Base-by-base conservation (phyloP, 495 filamentous ascomycete species). In the Cercophora samala region DNA sequence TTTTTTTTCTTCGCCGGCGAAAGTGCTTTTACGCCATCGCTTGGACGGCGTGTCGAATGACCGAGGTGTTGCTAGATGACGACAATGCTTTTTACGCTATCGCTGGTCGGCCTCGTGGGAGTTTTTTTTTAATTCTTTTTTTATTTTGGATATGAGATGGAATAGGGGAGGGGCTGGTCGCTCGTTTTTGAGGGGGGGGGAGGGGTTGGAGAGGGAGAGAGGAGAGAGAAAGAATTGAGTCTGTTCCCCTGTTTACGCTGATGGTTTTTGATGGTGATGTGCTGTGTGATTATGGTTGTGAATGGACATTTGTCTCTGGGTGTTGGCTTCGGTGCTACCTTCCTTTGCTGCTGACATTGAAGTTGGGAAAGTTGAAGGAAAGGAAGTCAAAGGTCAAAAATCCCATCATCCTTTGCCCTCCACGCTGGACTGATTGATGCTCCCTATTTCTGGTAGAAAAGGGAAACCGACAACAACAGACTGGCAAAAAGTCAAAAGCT, bases 81-180 rank as follows among this genome's bases (percentile, higher is more conserved):
- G 60, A 62, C 60, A 62, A 62, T 62, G 60, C 60, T 60, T 62
- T 37, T 22, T 62, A 46, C 60, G 60, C 60, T 62, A 62, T 62
- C 60, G 60, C 46, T 25, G n/a, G 60, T 24, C 60, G 60, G 60
- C 32, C 60, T 62, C 60, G 60, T 62, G 60, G 60, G 60, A 25
- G 60, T 62, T 62, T 62, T 37, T 62, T 32, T 61, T 61, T 54
- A 17, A 18, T 54, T 21, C 15, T 4, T 17, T 17, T 54, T 4
- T 4, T 4, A 21, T 54, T 4, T 22, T 56, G 19, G 53, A 46
- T 46, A 46, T 46, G 37, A 46, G 37, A 46, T 46, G 8, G 26
- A 8, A 46, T 46, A 17, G 37, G 37, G 37, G 9, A 13, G 13
- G 9, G 15, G 15, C 37, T 46, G 37, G 37, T 13, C 37, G 37